A percentile compares a stretch with the other conserved stretches of the same genome.
phyloP scores from a whole-genome alignment of 2,329 filamentous ascomycete species.

The Trichophyton benhamiae region DNA sequence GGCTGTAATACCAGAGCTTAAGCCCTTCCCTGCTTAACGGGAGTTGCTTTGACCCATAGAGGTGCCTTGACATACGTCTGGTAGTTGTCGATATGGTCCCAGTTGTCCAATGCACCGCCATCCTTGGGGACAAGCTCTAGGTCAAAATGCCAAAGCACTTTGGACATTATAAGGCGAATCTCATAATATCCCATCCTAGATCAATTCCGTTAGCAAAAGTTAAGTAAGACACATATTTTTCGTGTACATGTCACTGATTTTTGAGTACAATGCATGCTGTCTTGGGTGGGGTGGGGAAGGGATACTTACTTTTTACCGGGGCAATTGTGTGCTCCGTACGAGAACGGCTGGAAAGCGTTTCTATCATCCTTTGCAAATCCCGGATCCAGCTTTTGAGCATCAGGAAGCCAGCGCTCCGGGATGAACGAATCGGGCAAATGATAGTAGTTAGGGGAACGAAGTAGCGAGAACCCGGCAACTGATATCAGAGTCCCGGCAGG shows the following conservation, averaged over 20 bases:
- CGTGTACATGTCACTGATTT: too few species aligned
- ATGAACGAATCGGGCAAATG: conserved; percentile 15
- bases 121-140: conserved; percentile 7
- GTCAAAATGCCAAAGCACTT: conserved; percentile 11
- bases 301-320: conserved; percentile 28
- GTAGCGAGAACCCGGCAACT: conserved; percentile 22
- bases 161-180: conserved; percentile 8
- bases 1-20: background rate
- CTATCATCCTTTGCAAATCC: conserved; percentile 22
- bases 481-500: conserved; percentile 16
- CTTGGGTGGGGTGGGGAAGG: background rate
- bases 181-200: conserved; percentile 10
- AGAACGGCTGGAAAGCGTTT: conserved; percentile 21
- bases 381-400: conserved; percentile 12
- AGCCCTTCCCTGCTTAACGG: background rate
- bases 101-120: conserved; percentile 5
- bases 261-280: background rate
- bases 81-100: conserved; percentile 9
- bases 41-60: conserved; percentile 6
- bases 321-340: conserved; percentile 26
- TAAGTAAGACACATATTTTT: background rate
- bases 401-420: conserved; percentile 31
- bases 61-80: conserved; percentile 7
- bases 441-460: conserved; percentile 22
- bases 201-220: background rate